phyloP scores from a whole-genome alignment of 352 stramenopile genomes.

The Peronosclerospora sorghi region DNA sequence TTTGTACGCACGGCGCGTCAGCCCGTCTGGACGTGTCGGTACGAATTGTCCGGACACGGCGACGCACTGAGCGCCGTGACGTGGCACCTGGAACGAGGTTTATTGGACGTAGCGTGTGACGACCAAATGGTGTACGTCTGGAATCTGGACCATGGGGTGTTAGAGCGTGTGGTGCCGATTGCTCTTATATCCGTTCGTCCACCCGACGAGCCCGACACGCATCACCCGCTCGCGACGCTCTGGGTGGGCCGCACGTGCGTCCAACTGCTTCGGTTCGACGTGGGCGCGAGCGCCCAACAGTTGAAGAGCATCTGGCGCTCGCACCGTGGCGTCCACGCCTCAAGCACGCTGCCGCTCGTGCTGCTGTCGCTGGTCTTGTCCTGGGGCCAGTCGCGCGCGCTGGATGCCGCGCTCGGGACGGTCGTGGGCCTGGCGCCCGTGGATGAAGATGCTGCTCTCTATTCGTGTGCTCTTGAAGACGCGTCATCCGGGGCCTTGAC shows the following conservation, averaged over 20 bases:
- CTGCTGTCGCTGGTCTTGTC: no score
- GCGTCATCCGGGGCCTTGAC: conserved; percentile 44
- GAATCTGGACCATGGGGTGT: conserved; percentile 61
- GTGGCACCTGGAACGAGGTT: conserved; percentile 50
- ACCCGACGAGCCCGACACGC: neutral
- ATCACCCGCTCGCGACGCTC: no score
- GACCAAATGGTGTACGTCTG: conserved; percentile 74
- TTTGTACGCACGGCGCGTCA: no score
- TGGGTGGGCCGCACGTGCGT: no score
- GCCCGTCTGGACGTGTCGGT: conserved; percentile 55
- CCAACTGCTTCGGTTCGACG: no score
- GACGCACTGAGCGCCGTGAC: conserved; percentile 37
- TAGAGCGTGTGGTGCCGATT: conserved; percentile 50
- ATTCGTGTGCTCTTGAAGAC: conserved; percentile 60
- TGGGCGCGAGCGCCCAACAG: no score
- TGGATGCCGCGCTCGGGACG: no score
- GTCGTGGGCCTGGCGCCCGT: no score
- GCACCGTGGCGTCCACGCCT: no score
- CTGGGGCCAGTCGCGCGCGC: no score
- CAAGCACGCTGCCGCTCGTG: no score
- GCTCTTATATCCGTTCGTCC: conserved; percentile 44
- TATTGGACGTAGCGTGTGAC: conserved; percentile 57
- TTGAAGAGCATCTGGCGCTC: no score
- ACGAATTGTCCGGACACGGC: conserved; percentile 52
- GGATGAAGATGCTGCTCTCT: conserved; percentile 36